Percentiles rank a stretch among this genome's conserved stretches.
Conservation (phyloP, 768 basidiomycete genomes). For the Leccinum fibrillosum region DNA sequence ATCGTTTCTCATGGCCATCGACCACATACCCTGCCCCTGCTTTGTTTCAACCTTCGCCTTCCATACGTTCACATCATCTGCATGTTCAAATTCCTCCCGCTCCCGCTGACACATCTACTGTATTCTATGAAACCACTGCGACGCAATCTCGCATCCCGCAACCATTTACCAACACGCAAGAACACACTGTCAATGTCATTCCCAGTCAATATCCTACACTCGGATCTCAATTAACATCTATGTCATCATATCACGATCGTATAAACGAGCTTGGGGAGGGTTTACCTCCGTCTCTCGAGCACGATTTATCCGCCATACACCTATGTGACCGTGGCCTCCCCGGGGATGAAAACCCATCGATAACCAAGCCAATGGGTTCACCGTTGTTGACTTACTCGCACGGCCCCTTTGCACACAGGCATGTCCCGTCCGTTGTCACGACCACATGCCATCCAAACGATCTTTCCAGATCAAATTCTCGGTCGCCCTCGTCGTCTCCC, state of each 20-base stretch:
- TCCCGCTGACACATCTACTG: slow-evolving; percentile 47
- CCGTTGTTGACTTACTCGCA: slow-evolving; percentile 19
- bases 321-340: slow-evolving; percentile 16
- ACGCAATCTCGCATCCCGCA: slow-evolving; percentile 30
- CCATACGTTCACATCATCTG: slow-evolving; percentile 30
- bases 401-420: slow-evolving; percentile 37
- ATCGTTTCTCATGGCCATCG: slow-evolving; percentile 40
- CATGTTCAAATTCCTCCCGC: slow-evolving; percentile 30
- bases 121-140: slow-evolving; percentile 62
- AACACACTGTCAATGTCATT: slow-evolving; percentile 23
- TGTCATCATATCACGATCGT: slow-evolving; percentile 29
- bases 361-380: slow-evolving; percentile 4
- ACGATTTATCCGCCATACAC: slow-evolving; percentile 19
- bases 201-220: slow-evolving; percentile 27
- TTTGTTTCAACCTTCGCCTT: slow-evolving; percentile 44
- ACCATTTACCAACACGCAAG: slow-evolving; percentile 15
- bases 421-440: slow-evolving; percentile 49
- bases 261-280: slow-evolving; percentile 11
- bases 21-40: slow-evolving; percentile 44
- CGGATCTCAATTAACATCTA: slow-evolving; percentile 35
- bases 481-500: slow-evolving; percentile 6
- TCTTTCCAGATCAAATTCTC: slow-evolving; percentile 15
- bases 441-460: slow-evolving; percentile 34
- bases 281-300: slow-evolving; percentile 19
- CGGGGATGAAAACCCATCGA: slow-evolving; percentile 2